Evolutionary conservation across 306 rosid genomes (phyloP).

Genomic region (Dicorynia guianensis): DNA sequence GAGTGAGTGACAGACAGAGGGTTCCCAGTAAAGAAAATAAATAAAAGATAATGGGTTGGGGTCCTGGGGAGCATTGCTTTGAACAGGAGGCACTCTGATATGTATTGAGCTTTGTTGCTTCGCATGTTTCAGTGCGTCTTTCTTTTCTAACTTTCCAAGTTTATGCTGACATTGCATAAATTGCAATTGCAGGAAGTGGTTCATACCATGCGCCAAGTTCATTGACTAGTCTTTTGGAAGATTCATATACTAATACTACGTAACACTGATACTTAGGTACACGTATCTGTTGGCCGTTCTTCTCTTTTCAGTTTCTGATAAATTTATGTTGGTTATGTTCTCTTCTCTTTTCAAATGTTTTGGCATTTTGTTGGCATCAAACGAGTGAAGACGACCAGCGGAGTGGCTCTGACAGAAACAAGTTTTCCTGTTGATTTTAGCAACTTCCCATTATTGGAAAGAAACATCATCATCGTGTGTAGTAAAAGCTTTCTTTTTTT

Average conservation of each 20-base stretch:
- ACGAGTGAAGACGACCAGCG: not conserved
- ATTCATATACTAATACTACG: slow-evolving; percentile 15
- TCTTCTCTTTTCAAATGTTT: slow-evolving; percentile 1
- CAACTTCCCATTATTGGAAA: not conserved
- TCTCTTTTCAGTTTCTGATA: too few species aligned
- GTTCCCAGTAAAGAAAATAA: too few species aligned
- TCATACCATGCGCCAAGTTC: slow-evolving; percentile 38
- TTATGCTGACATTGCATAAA: slow-evolving; percentile 33
- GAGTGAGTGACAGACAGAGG: not conserved
- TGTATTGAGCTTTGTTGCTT: not conserved
- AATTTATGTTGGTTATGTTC: not conserved
- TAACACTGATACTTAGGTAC: not conserved
- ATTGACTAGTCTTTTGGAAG: slow-evolving; percentile 31
- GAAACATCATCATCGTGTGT: not conserved
- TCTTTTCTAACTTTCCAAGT: slow-evolving; percentile 21
- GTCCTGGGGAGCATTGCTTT: not conserved
- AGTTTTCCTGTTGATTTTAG: not conserved
- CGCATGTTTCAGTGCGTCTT: slow-evolving; percentile 18
- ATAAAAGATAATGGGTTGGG: too few species aligned
- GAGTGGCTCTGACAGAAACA: not conserved
- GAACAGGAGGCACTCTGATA: slow-evolving; percentile 16
- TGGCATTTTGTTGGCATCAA: slow-evolving; percentile 20
- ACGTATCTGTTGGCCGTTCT: too few species aligned
- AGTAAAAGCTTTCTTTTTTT: not conserved
- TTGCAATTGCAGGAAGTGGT: slow-evolving; percentile 49